Conservation (phyloP, 176 grass and related monocot species). For the Oropetium thomaeum region DNA sequence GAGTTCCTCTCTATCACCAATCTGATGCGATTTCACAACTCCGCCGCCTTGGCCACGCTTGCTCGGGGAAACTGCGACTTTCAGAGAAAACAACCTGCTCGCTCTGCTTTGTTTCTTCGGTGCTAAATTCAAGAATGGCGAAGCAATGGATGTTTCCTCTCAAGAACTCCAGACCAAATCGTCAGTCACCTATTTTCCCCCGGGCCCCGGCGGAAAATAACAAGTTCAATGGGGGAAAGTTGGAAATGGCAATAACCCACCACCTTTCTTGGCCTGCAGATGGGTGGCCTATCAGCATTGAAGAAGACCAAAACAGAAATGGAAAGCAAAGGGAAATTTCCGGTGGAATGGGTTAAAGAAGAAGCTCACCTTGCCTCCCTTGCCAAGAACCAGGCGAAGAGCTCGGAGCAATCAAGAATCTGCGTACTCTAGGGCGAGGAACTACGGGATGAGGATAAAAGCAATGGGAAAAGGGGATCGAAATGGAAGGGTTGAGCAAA, state of each 20-base stretch:
- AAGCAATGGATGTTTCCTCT: background rate
- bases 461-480: constrained; percentile 18
- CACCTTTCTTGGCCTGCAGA: constrained; percentile 41
- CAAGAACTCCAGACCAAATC: constrained; percentile 19
- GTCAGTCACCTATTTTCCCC: background rate
- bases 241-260: background rate
- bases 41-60: background rate
- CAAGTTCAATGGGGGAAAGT: background rate
- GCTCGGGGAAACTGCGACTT: background rate
- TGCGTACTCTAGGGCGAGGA: background rate
- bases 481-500: constrained; percentile 31
- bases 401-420: background rate
- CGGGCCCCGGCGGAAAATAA: background rate
- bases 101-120: background rate
- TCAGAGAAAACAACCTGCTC: background rate
- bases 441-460: constrained; percentile 10
- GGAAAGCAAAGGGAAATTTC: background rate
- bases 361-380: constrained; percentile 22
- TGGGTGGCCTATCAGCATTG: constrained; percentile 7
- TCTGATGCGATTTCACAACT: background rate
- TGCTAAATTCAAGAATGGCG: background rate
- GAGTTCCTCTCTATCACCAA: background rate
- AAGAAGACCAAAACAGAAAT: constrained; percentile 1
- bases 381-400: constrained; percentile 24
- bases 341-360: background rate